phyloP scores from a whole-genome alignment of 768 basidiomycete species.

The Suillus tomentosus region DNA sequence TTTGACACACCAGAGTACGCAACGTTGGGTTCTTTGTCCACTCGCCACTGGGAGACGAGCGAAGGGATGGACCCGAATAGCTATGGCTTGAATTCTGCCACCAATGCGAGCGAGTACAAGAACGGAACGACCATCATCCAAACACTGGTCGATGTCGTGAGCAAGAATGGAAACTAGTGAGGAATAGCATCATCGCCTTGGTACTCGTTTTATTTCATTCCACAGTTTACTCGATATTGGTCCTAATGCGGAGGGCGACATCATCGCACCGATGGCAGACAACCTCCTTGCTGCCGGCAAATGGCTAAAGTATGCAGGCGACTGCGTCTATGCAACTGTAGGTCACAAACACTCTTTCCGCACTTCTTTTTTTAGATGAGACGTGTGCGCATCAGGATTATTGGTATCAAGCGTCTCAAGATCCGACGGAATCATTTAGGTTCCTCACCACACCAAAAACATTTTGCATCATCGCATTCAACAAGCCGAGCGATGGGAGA shows the following conservation, averaged over 20 bases:
- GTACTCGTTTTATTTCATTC: neutral
- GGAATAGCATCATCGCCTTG: conserved; percentile 15
- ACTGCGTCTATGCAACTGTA: conserved; percentile 56
- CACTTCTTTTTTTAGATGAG: conserved; percentile 5
- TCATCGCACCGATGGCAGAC: conserved; percentile 48
- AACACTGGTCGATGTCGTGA: conserved; percentile 56
- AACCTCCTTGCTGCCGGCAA: conserved; percentile 51
- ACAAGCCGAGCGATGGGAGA: conserved; percentile 34
- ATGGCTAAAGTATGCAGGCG: conserved; percentile 53
- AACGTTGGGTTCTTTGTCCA: conserved; percentile 47
- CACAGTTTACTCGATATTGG: conserved; percentile 53
- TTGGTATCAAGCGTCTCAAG: conserved; percentile 50
- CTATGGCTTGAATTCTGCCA: conserved; percentile 50
- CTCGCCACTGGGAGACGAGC: conserved; percentile 55
- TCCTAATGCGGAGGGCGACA: conserved; percentile 55
- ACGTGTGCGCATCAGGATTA: conserved; percentile 36
- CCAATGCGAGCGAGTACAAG: conserved; percentile 47
- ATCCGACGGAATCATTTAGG: conserved; percentile 35
- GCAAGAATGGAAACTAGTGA: conserved; percentile 65
- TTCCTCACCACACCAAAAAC: conserved; percentile 53
- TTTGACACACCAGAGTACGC: conserved; percentile 60
- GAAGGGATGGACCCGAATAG: conserved; percentile 60
- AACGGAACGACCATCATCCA: conserved; percentile 51
- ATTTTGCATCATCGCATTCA: conserved; percentile 52
- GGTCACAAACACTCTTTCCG: conserved; percentile 15